phyloP scores from a whole-genome alignment of 768 basidiomycete genomes.

The Podaxis sp. region DNA sequence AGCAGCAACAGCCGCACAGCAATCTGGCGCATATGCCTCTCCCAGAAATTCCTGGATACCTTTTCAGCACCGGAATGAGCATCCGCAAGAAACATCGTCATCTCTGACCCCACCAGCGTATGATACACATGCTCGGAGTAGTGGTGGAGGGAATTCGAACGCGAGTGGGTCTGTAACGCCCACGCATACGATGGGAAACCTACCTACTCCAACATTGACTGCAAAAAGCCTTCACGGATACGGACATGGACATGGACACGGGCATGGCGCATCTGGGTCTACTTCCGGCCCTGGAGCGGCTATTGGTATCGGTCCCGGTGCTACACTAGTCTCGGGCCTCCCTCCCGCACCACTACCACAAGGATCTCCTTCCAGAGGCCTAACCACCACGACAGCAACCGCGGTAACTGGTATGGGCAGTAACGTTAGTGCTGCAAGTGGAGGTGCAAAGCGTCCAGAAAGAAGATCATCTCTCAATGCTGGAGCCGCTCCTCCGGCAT shows the following conservation, averaged over 20 bases:
- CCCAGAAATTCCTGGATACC: conserved; percentile 47
- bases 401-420: conserved; percentile 6
- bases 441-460: not conserved
- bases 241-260: not conserved
- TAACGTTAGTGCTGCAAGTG: not conserved
- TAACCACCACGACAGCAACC: conserved; percentile 6
- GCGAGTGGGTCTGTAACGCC: conserved; percentile 5
- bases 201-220: conserved; percentile 7
- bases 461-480: conserved; percentile 41
- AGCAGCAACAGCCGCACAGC: conserved; percentile 16
- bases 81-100: not conserved
- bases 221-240: not conserved
- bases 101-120: conserved; percentile 3
- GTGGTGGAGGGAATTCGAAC: not conserved
- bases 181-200: not conserved
- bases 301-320: conserved; percentile 2
- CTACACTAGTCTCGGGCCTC: not conserved
- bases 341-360: not conserved
- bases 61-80: conserved; percentile 32
- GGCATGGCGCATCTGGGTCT: not conserved
- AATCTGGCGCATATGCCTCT: not conserved
- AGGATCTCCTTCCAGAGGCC: not conserved
- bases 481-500: conserved; percentile 33
- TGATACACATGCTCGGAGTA: conserved; percentile 18
- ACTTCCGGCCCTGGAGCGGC: not conserved